phyloP scores from a whole-genome alignment of 2,329 filamentous ascomycete species.

The Ophidiomyces ophidiicola region DNA sequence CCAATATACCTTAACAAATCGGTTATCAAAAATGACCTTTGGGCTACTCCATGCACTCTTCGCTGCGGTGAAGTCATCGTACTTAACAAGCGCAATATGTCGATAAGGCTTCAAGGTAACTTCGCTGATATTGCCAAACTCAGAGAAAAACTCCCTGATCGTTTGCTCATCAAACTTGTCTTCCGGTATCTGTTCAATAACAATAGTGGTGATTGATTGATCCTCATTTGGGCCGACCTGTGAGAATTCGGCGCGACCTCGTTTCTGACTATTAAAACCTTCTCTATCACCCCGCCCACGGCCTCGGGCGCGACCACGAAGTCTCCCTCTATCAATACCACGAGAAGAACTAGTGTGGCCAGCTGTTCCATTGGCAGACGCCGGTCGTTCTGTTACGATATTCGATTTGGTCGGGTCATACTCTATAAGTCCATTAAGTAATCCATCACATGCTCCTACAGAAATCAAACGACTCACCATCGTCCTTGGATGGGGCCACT shows the following conservation, averaged over 20 bases:
- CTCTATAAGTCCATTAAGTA: constrained; percentile 24
- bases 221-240: constrained; percentile 41
- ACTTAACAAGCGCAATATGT: constrained; percentile 45
- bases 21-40: constrained; percentile 51
- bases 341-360: constrained; percentile 14
- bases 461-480: constrained; percentile 21
- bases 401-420: constrained; percentile 45
- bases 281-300: constrained; percentile 35
- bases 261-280: constrained; percentile 28
- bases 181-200: constrained; percentile 50
- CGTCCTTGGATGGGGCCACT: constrained; percentile 29
- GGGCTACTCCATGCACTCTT: constrained; percentile 47
- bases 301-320: constrained; percentile 22
- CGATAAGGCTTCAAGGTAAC: constrained; percentile 44
- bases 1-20: constrained; percentile 55
- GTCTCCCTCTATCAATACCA: constrained; percentile 2
- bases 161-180: constrained; percentile 43
- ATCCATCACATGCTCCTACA: background rate
- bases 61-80: constrained; percentile 40
- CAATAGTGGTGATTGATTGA: constrained; percentile 43
- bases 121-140: constrained; percentile 45
- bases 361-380: constrained; percentile 16
- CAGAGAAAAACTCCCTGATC: constrained; percentile 46
- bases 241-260: constrained; percentile 43
- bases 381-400: constrained; percentile 25